Base-by-base conservation (phyloP, 139 green algal genomes). In the Ulvella scutata region DNA sequence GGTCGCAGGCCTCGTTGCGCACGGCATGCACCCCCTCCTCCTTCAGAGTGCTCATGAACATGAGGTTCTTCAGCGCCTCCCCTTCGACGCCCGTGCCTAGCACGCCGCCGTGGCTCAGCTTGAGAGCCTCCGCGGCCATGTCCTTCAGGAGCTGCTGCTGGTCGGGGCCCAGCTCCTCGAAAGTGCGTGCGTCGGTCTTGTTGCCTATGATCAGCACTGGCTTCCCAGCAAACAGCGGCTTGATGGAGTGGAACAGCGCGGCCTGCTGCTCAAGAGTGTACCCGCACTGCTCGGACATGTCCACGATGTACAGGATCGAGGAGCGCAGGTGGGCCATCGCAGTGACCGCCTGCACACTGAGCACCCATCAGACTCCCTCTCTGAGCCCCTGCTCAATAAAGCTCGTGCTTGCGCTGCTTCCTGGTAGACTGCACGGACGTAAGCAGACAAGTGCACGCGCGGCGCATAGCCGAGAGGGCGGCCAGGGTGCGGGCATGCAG, bases 201-300 rank as follows among this genome's bases (percentile, higher is more conserved):
- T 99, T 99, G 84, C 82, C 87, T 35, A 96, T 90, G 29, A 99
- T 85, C 29, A 99, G 77, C 61, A 98, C 86, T 37, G 95, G 95
- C 89, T 99, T 99, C 88, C 97, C 97, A 75, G 88, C 84, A 81
- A 99, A 99, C 13, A 99, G 87, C 2, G 95, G 93, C 86, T 97
- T 97, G 85, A 99, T 97, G 40, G 80, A 87, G 84, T 98, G 90
- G 88, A 98, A 98, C 7, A 98, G 91, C 7, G 87, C 87, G 4
- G 94, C 90, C 86, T 99, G 95, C 85, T 97, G 89, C 33, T 80
- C 80, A 37, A 99, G 89, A 23, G 88, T 91, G 87, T 95, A 97
- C 26, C 95, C 95, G 81, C 95, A 99, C 82, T 91, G 76, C 85
- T 98, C 95, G 7, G 78, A 90, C 51, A 97, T 84, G 85, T 99